Evolutionary conservation across 441 rosid genomes (phyloP).

Genomic region (Euphorbia schlechtendalii): DNA sequence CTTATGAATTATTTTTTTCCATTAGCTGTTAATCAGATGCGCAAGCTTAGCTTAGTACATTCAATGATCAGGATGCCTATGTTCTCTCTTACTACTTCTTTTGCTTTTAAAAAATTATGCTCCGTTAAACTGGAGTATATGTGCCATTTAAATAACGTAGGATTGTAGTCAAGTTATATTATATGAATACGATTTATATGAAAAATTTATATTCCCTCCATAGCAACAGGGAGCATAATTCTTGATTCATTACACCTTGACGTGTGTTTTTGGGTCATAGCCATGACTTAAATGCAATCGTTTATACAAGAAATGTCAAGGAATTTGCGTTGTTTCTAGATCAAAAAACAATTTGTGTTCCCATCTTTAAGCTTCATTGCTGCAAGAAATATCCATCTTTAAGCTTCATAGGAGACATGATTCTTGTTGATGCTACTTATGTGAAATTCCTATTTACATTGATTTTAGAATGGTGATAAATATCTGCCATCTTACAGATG

Average conservation of each 20-base stretch:
- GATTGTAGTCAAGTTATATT: not conserved
- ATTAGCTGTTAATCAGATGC: not conserved
- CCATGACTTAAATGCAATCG: not conserved
- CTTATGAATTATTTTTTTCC: not conserved
- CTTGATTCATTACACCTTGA: too few relatives aligned
- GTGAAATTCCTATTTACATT: not conserved
- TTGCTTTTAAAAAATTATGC: not conserved
- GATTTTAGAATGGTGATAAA: constrained; percentile 11
- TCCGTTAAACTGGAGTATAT: not conserved
- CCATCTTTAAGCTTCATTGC: not conserved
- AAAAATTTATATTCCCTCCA: not conserved
- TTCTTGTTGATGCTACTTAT: not conserved
- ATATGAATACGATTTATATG: not conserved
- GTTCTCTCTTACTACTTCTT: not conserved
- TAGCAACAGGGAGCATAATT: not conserved
- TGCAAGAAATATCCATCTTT: not conserved
- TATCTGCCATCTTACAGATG: constrained; percentile 3
- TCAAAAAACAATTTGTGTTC: not conserved
- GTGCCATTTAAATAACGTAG: not conserved
- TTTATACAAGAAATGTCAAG: not conserved
- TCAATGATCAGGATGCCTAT: not conserved
- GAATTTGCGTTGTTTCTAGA: not conserved
- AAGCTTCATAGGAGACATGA: not conserved
- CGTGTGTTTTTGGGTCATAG: not conserved
- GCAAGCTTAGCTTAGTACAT: too few relatives aligned